A percentile compares a stretch with the other conserved stretches of the same genome.
Evolutionary conservation across 2,329 filamentous ascomycete species (phyloP).

Genomic region (Pseudogymnoascus sp.): DNA sequence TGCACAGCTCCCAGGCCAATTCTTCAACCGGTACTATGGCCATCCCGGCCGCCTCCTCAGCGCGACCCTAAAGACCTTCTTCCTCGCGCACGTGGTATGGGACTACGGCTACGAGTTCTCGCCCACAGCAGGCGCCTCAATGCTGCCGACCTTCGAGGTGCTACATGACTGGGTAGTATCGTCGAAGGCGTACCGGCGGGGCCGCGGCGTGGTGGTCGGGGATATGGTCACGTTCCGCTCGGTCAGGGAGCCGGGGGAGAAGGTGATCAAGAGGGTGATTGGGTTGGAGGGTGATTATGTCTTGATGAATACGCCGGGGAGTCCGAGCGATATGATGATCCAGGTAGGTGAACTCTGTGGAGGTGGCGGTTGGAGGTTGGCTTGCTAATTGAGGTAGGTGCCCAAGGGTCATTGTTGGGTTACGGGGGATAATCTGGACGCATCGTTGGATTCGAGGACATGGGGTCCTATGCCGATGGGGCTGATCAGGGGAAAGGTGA

Average conservation of each 20-base stretch:
- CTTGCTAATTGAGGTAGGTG: slow-evolving; percentile 45
- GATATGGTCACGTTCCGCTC: slow-evolving; percentile 75
- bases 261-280: slow-evolving; percentile 60
- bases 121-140: slow-evolving; percentile 63
- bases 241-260: slow-evolving; percentile 51
- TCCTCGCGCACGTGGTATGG: slow-evolving; percentile 41
- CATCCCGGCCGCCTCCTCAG: slow-evolving; percentile 32
- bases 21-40: slow-evolving; percentile 14
- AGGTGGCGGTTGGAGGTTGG: slow-evolving; percentile 3
- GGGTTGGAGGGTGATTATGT: slow-evolving; percentile 55
- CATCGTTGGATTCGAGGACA: slow-evolving; percentile 75
- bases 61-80: slow-evolving; percentile 38
- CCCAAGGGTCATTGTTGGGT: slow-evolving; percentile 90
- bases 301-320: slow-evolving; percentile 50
- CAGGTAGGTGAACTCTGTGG: slow-evolving; percentile 34
- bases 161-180: slow-evolving; percentile 61
- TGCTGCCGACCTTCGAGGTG: slow-evolving; percentile 75
- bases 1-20: neutral
- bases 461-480: slow-evolving; percentile 83
- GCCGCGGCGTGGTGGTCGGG: slow-evolving; percentile 62
- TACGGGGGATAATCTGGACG: slow-evolving; percentile 75
- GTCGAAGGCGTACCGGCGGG: slow-evolving; percentile 58
- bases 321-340: slow-evolving; percentile 41
- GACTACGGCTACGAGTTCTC: slow-evolving; percentile 55
- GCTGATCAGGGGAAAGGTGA: slow-evolving; percentile 73